phyloP scores from a whole-genome alignment of 2,329 filamentous ascomycete species.

The Trichoderma oligosporum region DNA sequence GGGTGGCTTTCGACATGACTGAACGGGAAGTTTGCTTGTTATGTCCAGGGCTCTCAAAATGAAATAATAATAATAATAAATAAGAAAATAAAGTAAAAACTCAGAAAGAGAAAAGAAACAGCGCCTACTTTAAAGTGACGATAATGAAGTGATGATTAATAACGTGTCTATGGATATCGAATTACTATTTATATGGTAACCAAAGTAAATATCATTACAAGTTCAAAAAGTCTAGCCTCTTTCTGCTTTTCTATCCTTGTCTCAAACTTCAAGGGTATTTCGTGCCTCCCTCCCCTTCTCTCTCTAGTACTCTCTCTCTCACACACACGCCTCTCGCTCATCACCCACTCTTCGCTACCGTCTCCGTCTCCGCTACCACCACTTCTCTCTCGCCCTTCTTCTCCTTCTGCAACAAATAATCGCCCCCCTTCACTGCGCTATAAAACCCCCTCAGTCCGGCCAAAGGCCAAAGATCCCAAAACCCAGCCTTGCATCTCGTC shows the following conservation, averaged over 20 bases:
- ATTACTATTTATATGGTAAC: background rate
- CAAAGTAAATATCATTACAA: background rate
- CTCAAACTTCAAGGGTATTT: background rate
- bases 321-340: background rate
- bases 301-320: background rate
- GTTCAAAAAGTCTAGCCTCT: background rate
- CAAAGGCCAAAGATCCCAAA: constrained; percentile 38
- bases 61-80: background rate
- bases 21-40: constrained; percentile 7
- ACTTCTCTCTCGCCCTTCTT: constrained; percentile 16
- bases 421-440: constrained; percentile 42
- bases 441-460: constrained; percentile 46
- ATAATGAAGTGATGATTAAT: background rate
- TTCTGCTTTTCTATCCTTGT: background rate
- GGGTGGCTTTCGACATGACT: constrained; percentile 32
- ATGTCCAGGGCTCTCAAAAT: constrained; percentile 7
- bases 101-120: too few species aligned
- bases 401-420: constrained; percentile 43
- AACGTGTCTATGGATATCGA: constrained; percentile 5
- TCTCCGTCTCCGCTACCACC: background rate
- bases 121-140: too few species aligned
- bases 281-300: background rate
- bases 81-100: background rate
- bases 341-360: background rate
- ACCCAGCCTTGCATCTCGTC: constrained; percentile 28